Conservation (phyloP, 495 filamentous ascomycete genomes). For the Cercophora scortea region DNA sequence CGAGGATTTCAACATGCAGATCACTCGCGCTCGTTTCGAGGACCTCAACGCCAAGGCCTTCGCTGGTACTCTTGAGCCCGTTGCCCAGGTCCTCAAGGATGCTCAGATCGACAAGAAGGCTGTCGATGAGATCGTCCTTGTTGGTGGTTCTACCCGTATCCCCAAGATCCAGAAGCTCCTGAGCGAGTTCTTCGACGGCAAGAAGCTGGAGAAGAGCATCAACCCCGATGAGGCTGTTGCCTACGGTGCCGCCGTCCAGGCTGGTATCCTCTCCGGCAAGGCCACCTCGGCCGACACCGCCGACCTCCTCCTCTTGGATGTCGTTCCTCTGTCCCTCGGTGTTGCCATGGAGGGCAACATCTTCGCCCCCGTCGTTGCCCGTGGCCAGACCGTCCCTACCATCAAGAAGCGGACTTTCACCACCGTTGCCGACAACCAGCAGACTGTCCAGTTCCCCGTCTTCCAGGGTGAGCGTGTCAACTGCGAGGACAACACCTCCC, state of each 20-base stretch:
- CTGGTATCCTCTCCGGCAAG: conserved; percentile 95
- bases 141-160: conserved; percentile 99
- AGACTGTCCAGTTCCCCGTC: conserved; percentile 95
- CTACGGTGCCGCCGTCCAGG: conserved; percentile 98
- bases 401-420: conserved; percentile 96
- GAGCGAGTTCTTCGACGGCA: conserved; percentile 97
- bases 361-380: conserved; percentile 90
- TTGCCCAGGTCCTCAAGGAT: conserved; percentile 97
- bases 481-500: conserved; percentile 98
- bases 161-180: conserved; percentile 98
- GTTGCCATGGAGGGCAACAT: conserved; percentile 99
- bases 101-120: conserved; percentile 88
- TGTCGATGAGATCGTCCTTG: conserved; percentile 96
- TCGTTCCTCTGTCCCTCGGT: conserved; percentile 95
- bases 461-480: conserved; percentile 99
- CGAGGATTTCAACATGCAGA: conserved; percentile 96
- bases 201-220: conserved; percentile 99
- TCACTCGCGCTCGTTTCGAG: conserved; percentile 99
- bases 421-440: conserved; percentile 93
- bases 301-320: conserved; percentile 93
- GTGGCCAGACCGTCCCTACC: conserved; percentile 85
- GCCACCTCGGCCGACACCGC: conserved; percentile 90
- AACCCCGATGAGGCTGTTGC: conserved; percentile 99
- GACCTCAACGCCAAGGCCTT: conserved; percentile 97
- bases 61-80: conserved; percentile 91